A percentile compares a stretch with the other conserved stretches of the same genome.
phyloP scores from a whole-genome alignment of 108 stramenopile genomes.

The Nitzschia sp. region DNA sequence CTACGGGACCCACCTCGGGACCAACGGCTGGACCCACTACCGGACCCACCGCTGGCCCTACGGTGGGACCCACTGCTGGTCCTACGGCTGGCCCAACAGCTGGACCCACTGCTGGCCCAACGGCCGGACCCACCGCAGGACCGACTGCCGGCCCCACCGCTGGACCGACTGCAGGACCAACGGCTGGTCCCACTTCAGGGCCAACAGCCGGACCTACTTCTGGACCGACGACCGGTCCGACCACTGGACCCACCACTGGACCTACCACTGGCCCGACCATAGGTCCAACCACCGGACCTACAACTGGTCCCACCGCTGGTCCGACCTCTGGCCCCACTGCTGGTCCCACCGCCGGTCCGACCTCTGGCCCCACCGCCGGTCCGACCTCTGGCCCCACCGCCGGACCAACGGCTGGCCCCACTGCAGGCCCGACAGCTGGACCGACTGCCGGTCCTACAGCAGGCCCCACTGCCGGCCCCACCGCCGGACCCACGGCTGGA shows the following conservation, averaged over 20 bases:
- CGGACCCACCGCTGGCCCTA: constrained; percentile 11
- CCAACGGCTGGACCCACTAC: constrained; percentile 3
- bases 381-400: constrained; percentile 11
- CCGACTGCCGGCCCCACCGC: not conserved
- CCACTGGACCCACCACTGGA: constrained; percentile 1
- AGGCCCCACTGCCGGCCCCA: constrained; percentile 1
- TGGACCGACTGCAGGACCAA: not conserved
- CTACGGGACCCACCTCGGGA: constrained; percentile 3
- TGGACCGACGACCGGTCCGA: constrained; percentile 9
- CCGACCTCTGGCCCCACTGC: constrained; percentile 6
- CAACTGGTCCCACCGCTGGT: not conserved
- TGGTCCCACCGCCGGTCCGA: not conserved
- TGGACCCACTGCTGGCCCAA: constrained; percentile 27
- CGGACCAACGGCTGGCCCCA: constrained; percentile 2
- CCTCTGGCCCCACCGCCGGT: constrained; percentile 15
- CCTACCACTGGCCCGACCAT: constrained; percentile 1
- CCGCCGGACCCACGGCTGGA: constrained; percentile 5
- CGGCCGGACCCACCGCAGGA: constrained; percentile 15
- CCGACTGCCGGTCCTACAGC: constrained; percentile 10
- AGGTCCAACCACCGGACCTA: constrained; percentile 9
- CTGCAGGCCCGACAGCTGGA: constrained; percentile 19
- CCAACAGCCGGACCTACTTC: constrained; percentile 19
- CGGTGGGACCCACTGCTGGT: not conserved
- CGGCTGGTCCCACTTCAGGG: constrained; percentile 7
- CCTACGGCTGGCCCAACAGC: constrained; percentile 17